Evolutionary conservation across 441 rosid species (phyloP), one percentile per base, ranked within the genome.

Genomic region (Metrosideros polymorpha): DNA sequence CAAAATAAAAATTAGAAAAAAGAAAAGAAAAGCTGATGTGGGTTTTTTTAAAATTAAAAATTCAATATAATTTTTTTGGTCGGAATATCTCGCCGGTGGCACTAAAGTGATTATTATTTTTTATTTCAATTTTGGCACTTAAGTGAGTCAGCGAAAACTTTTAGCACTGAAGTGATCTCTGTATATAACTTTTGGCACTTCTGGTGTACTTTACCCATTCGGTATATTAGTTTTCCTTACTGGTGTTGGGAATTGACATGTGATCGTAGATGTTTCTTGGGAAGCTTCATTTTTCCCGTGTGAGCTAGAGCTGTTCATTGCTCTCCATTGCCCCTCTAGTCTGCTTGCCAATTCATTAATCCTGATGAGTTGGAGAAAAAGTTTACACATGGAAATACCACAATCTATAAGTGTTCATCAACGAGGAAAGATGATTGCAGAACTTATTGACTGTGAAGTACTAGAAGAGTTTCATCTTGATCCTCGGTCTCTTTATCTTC

Each of bases 281-380:
- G 76, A 84, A 49, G 91, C 85, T 89, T 90, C 89, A 87, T 85
- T 88, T 49, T 53, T 32, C 54, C 29, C 15, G 79, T 39, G 9
- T 71, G 79, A 71, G 15, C 79, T 71, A 35, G 79, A 39, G 79
- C 47, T 35, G 79, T 39, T 35, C 47, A 19, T 35, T 66, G 77
- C 77, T 19, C 43, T 66, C 47, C 47, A 19, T 35, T 39, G 8
- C 47, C 47, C 79, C 79, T 66, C 79, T 66, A 66, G 47, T 35
- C 45, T 71, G 47, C 79, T 39, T 71, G 7, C 79, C 4, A 4
- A 42, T 71, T 47, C 47, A 10, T 39, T 35, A 19, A 22, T 71
- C 47, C 79, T 71, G 79, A 39, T 35, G 79, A 71, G 47, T 47
- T 71, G 47, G 47, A 35, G 77, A 39, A 66, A 32, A 66, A 35